phyloP scores from a whole-genome alignment of 2,329 filamentous ascomycete species.

The Ceratocystis ficicola region DNA sequence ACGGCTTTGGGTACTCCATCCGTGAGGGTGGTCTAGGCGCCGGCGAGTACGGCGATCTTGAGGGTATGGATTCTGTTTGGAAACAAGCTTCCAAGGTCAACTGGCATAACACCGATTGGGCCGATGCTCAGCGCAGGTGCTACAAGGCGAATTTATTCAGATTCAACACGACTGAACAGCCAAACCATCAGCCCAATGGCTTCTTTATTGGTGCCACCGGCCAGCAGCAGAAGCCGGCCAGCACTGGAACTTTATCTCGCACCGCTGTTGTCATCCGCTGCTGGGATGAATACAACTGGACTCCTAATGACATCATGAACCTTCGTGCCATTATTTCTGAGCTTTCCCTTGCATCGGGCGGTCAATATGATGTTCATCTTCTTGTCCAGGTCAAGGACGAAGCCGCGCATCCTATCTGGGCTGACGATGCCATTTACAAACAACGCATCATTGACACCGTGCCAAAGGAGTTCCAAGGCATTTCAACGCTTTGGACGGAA shows the following conservation, averaged over 20 bases:
- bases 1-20: constrained; percentile 75
- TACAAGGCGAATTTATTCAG: constrained; percentile 61
- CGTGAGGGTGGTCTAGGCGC: constrained; percentile 69
- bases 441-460: constrained; percentile 55
- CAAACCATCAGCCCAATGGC: constrained; percentile 33
- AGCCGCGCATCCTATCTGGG: constrained; percentile 62
- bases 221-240: constrained; percentile 23
- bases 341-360: constrained; percentile 65
- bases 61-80: constrained; percentile 74
- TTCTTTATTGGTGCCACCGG: constrained; percentile 39
- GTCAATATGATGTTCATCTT: constrained; percentile 76
- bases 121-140: constrained; percentile 62
- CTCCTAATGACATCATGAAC: constrained; percentile 67
- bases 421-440: constrained; percentile 56
- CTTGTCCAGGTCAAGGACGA: constrained; percentile 75
- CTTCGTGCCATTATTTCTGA: constrained; percentile 76
- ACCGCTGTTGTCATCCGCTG: constrained; percentile 72
- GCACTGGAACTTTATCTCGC: constrained; percentile 33
- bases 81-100: constrained; percentile 58
- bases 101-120: constrained; percentile 67
- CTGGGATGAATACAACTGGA: constrained; percentile 71
- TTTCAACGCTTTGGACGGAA: constrained; percentile 88
- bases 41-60: constrained; percentile 72
- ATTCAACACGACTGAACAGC: constrained; percentile 33
- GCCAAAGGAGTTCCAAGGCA: constrained; percentile 73